phyloP scores from a whole-genome alignment of 164 flowering plant genomes.

The Vitis rotundifolia region DNA sequence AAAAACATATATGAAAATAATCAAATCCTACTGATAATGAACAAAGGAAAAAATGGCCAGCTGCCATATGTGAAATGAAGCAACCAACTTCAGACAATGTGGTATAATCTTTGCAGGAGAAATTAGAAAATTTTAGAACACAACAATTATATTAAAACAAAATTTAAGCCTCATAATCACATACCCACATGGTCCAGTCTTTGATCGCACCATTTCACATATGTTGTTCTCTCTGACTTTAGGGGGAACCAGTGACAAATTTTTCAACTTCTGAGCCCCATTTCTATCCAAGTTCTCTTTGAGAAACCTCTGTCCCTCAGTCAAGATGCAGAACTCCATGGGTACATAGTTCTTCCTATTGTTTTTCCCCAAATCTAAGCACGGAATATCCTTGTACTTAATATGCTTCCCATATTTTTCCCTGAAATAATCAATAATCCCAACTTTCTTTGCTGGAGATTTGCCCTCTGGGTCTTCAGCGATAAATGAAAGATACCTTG shows the following conservation, averaged over 20 bases:
- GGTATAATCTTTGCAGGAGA: no score
- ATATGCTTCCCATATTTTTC: slow-evolving; percentile 46
- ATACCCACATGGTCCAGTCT: slow-evolving; percentile 72
- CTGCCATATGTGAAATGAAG: no score
- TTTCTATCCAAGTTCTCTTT: slow-evolving; percentile 45
- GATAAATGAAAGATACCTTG: slow-evolving; percentile 25
- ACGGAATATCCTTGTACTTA: slow-evolving; percentile 46
- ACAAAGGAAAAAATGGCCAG: no score
- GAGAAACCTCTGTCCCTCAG: slow-evolving; percentile 67
- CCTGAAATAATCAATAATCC: slow-evolving; percentile 47
- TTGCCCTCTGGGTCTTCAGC: slow-evolving; percentile 34
- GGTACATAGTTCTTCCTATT: slow-evolving; percentile 54
- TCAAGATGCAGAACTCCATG: slow-evolving; percentile 72
- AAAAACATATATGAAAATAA: no score
- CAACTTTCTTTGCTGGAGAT: slow-evolving; percentile 19
- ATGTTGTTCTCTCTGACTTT: slow-evolving; percentile 38
- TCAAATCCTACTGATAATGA: no score
- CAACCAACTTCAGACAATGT: no score
- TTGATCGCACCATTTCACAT: slow-evolving; percentile 34
- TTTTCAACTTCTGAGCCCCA: slow-evolving; percentile 29
- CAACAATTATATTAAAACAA: neutral
- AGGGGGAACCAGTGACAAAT: slow-evolving; percentile 36
- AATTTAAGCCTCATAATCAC: slow-evolving; percentile 11
- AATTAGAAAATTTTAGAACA: neutral
- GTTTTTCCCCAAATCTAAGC: slow-evolving; percentile 59